Evolutionary conservation across 129 eudicot genomes (phyloP).

Genomic region (Saussurea involucrata): DNA sequence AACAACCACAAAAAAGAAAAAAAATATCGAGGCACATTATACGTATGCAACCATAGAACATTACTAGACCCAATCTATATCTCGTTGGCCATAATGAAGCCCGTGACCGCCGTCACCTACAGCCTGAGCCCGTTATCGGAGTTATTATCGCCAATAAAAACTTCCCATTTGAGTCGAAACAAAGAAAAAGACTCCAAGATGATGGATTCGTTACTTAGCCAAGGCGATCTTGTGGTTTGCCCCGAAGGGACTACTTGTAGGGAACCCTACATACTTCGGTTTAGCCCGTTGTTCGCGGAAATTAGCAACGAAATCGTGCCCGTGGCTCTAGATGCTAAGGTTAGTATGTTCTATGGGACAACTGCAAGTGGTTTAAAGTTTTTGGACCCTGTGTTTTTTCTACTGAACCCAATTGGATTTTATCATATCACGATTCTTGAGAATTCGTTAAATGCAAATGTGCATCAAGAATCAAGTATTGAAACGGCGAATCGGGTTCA

Average conservation of each 20-base stretch:
- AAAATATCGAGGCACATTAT: conserved; percentile 25
- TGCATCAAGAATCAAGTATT: conserved; percentile 21
- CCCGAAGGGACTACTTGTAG: conserved; percentile 74
- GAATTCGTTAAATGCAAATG: conserved; percentile 5
- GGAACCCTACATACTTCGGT: conserved; percentile 49
- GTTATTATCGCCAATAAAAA: conserved; percentile 38
- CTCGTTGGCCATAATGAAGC: conserved; percentile 30
- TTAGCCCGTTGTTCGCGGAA: conserved; percentile 65
- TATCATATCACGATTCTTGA: conserved; percentile 42
- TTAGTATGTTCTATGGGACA: conserved; percentile 60
- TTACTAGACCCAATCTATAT: conserved; percentile 50
- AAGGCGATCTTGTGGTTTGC: conserved; percentile 44
- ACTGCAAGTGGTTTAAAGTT: conserved; percentile 54
- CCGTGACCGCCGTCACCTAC: conserved; percentile 36
- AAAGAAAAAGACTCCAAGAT: conserved; percentile 37
- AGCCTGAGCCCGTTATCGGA: conserved; percentile 38
- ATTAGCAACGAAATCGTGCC: conserved; percentile 49
- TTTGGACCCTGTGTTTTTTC: conserved; percentile 59
- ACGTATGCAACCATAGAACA: conserved; percentile 60
- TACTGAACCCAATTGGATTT: conserved; percentile 46
- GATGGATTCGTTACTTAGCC: conserved; percentile 32
- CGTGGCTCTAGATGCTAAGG: conserved; percentile 40
- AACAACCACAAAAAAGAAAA: neutral
- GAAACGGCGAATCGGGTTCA: conserved; percentile 61
- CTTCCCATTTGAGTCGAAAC: conserved; percentile 36